These are phyloP conservation scores for Heliamphora pulchella DNA, from an alignment of 179 eudicot species.

Conservation along the genomic window DNA sequence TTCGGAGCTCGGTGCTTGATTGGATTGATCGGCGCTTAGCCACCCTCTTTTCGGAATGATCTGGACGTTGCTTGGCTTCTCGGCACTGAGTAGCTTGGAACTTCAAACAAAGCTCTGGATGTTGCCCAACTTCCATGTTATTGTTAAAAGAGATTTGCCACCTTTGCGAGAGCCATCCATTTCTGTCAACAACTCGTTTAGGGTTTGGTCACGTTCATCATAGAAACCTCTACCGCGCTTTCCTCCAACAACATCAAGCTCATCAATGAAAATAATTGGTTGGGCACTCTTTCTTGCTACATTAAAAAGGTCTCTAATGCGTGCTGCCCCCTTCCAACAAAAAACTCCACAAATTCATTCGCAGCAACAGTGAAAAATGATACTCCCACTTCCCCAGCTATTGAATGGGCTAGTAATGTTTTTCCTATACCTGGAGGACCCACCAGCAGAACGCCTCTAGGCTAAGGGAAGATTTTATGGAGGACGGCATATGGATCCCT, in stretches of 20 bases:
- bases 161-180: slow-evolving; percentile 73
- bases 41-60: too few species aligned
- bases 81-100: too few species aligned
- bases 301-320: slow-evolving; percentile 88
- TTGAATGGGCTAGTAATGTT: slow-evolving; percentile 95
- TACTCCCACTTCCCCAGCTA: slow-evolving; percentile 98
- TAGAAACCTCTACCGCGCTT: slow-evolving; percentile 94
- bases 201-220: slow-evolving; percentile 94
- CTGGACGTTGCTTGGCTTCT: too few species aligned
- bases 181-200: slow-evolving; percentile 94
- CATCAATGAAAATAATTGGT: slow-evolving; percentile 90
- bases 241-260: slow-evolving; percentile 98
- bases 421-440: slow-evolving; percentile 99
- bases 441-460: slow-evolving; percentile 84
- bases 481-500: too few species aligned
- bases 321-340: slow-evolving; percentile 99
- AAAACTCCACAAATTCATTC: slow-evolving; percentile 94
- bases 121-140: too few species aligned
- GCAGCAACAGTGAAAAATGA: slow-evolving; percentile 94
- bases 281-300: slow-evolving; percentile 84
- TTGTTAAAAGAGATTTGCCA: too few species aligned
- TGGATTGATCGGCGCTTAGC: too few species aligned
- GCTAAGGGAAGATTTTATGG: slow-evolving; percentile 13
- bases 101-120: too few species aligned
- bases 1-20: too few species aligned